Evolutionary conservation across 2,329 filamentous ascomycete species (phyloP).

Genomic region (Sclerotinia borealis): DNA sequence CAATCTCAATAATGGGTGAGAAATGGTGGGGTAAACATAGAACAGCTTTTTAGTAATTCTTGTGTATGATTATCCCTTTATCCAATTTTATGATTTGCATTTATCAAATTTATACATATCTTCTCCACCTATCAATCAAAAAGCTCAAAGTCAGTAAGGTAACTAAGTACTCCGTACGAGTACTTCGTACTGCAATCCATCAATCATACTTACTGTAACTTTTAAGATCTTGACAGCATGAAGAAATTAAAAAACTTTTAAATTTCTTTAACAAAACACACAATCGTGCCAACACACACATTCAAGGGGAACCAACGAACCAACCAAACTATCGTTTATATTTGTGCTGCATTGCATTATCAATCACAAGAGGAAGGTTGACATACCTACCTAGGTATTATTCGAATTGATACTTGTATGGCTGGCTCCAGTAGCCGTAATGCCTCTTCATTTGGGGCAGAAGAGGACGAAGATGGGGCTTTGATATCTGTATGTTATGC

Average conservation of each 20-base stretch:
- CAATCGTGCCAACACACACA: not conserved
- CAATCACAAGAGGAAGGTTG: not conserved
- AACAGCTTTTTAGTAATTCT: not conserved
- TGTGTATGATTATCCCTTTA: not conserved
- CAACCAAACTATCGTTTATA: not conserved
- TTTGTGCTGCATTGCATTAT: constrained; percentile 1
- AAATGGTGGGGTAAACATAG: too few species aligned
- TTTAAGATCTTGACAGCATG: not conserved
- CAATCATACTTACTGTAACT: not conserved
- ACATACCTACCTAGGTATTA: too few species aligned
- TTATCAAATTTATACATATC: not conserved
- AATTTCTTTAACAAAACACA: not conserved
- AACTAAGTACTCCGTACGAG: too few species aligned
- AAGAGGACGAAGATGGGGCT: constrained; percentile 27
- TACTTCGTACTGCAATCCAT: too few species aligned
- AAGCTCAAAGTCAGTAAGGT: too few species aligned
- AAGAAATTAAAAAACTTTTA: constrained; percentile 6
- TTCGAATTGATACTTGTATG: constrained; percentile 23
- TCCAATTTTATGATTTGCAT: not conserved
- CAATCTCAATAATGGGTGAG: too few species aligned
- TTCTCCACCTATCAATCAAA: not conserved
- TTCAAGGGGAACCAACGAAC: not conserved
- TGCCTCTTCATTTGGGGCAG: constrained; percentile 29
- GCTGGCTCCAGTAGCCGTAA: constrained; percentile 32
- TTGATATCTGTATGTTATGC: constrained; percentile 32